Base-by-base conservation (phyloP, 2,329 filamentous ascomycete species). In the Coniochaeta sp. region DNA sequence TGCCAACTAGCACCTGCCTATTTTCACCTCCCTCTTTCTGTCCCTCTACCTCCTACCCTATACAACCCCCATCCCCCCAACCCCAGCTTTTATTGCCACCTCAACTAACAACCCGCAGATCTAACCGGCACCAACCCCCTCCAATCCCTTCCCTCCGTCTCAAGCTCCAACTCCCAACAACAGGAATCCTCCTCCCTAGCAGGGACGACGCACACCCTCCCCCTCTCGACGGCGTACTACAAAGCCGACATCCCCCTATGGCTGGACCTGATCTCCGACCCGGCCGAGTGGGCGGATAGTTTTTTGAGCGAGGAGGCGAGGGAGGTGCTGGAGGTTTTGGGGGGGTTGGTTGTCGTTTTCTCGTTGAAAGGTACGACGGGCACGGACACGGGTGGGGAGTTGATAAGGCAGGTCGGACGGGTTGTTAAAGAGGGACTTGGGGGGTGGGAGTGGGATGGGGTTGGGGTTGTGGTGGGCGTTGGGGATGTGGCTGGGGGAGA, bases 401-500 rank as follows among this genome's bases (percentile, higher is more conserved):
- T 86, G 7, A 66, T 86, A 24, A 60, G 66, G 18, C 68, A 78
- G 10, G 76, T 85, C 0, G 78, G 77, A 0, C 71, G 71, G 48
- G 78, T 86, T 2, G 70, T 83, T 0, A 72, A 72, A 52, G 67
- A 81, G 2, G 81, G 80, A 0, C 71, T 83, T 2, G 82, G 81
- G 3, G 80, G 80, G 7, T 81, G 75, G 71, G 70, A 71, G 2
- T 87, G 83, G 83, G 83, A 86, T 52, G 84, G 83, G 1, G 81
- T 85, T 0, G 71, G 74, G 14, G 59, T 87, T 12, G 84, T 77
- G 1, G 68, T 87, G 1, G 81, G 78, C 0, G 73, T 86, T 71
- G 20, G 52, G 32, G n/a, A 40, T 38, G 13, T 46, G 12, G 52
- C 42, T n/a, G 53, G 49, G 1, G 55, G 51, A 4, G 49, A 18